Conservation (phyloP, 1,284 basidiomycete species). For the Tylopilus orsonianus region DNA sequence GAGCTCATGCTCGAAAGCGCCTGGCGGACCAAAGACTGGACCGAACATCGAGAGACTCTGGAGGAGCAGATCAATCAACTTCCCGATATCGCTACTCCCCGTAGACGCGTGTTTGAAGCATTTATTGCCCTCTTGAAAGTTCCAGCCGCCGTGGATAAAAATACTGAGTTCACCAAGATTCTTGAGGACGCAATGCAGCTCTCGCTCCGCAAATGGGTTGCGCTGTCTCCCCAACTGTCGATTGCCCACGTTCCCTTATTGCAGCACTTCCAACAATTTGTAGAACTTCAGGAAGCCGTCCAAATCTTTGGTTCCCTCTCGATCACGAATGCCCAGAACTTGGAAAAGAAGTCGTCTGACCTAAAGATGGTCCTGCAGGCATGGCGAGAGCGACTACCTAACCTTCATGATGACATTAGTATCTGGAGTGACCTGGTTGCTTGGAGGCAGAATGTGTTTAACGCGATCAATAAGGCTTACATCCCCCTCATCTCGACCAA, state of each 20-base stretch:
- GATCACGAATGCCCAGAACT: constrained; percentile 83
- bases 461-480: constrained; percentile 97
- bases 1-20: constrained; percentile 94
- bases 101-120: constrained; percentile 93
- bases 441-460: constrained; percentile 93
- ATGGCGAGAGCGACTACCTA: constrained; percentile 97
- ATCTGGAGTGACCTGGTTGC: constrained; percentile 99
- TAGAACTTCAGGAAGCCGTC: constrained; percentile 95
- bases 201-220: constrained; percentile 94
- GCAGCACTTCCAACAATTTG: constrained; percentile 99
- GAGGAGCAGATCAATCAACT: constrained; percentile 86
- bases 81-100: constrained; percentile 86
- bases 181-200: constrained; percentile 98
- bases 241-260: constrained; percentile 92
- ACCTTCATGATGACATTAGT: constrained; percentile 96
- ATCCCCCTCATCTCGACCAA: constrained; percentile 80
- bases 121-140: constrained; percentile 83
- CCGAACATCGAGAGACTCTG: constrained; percentile 74
- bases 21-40: constrained; percentile 95
- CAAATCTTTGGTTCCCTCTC: constrained; percentile 92
- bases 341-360: constrained; percentile 94
- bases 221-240: constrained; percentile 83
- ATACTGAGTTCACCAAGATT: constrained; percentile 79
- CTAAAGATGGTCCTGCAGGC: constrained; percentile 95
- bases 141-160: constrained; percentile 67